These are phyloP conservation scores for Vaccinium macrocarpon DNA, from an alignment of 148 eudicot genomes.

Conservation along the genomic window DNA sequence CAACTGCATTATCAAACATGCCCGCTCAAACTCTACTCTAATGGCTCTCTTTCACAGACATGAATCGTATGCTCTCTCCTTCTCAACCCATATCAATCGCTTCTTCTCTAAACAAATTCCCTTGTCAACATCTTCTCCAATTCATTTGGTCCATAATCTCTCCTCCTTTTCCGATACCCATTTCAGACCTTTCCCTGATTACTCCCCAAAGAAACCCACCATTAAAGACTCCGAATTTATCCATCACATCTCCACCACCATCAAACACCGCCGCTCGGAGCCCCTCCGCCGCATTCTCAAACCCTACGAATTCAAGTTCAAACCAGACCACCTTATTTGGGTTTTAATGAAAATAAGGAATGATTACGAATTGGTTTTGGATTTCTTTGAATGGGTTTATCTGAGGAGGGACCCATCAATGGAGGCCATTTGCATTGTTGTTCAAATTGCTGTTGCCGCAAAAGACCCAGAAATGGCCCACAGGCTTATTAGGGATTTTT, in stretches of 20 bases:
- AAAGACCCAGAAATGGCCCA: constrained; percentile 54
- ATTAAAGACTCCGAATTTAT: constrained; percentile 69
- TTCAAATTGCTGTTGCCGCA: constrained; percentile 78
- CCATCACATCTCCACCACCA: constrained; percentile 50
- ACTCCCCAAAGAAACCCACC: constrained; percentile 65
- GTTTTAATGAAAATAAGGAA: constrained; percentile 64
- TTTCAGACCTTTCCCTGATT: constrained; percentile 71
- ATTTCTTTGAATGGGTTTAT: constrained; percentile 74
- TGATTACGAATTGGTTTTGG: constrained; percentile 58
- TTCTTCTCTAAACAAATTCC: background rate
- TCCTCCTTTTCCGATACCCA: constrained; percentile 37
- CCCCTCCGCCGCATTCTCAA: constrained; percentile 49
- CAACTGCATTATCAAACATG: too few relatives aligned
- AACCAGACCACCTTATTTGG: constrained; percentile 75
- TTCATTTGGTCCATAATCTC: constrained; percentile 22
- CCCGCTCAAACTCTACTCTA: too few relatives aligned
- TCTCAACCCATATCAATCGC: background rate
- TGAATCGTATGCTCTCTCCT: background rate
- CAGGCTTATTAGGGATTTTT: constrained; percentile 48
- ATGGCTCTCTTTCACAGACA: background rate
- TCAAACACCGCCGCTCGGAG: constrained; percentile 68
- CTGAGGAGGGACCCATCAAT: constrained; percentile 60
- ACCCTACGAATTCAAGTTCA: constrained; percentile 63
- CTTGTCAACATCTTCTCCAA: background rate
- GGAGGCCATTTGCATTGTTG: constrained; percentile 72